A percentile compares a stretch with the other conserved stretches of the same genome.
These are phyloP conservation scores for Arabidopsis suecica DNA, from an alignment of 345 rosid genomes.

Conservation along the genomic window DNA sequence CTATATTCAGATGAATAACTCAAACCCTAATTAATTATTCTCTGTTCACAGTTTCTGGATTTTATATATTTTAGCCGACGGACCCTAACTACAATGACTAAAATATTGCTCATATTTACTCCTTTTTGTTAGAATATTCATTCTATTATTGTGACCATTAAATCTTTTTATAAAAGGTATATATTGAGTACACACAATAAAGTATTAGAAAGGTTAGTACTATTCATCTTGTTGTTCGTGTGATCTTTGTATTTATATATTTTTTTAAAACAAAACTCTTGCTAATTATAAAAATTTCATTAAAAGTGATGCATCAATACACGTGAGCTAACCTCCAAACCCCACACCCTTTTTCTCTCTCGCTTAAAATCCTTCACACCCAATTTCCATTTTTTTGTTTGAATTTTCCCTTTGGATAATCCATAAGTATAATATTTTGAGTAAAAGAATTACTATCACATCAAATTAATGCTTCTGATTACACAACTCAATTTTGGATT, in stretches of 20 bases:
- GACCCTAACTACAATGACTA: background rate
- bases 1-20: background rate
- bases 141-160: background rate
- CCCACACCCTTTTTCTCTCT: constrained; percentile 57
- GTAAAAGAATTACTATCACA: constrained; percentile 16
- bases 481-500: constrained; percentile 38
- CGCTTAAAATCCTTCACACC: constrained; percentile 50
- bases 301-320: constrained; percentile 52
- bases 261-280: background rate
- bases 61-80: background rate
- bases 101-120: background rate
- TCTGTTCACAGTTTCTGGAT: background rate
- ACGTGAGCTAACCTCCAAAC: constrained; percentile 89
- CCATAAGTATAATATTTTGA: constrained; percentile 18
- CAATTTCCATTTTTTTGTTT: constrained; percentile 39
- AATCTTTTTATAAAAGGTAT: background rate
- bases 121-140: background rate
- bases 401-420: constrained; percentile 24
- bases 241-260: background rate
- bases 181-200: constrained; percentile 1
- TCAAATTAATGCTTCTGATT: constrained; percentile 30
- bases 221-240: constrained; percentile 2
- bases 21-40: too few relatives aligned
- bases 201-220: background rate
- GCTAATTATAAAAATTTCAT: background rate